phyloP scores from a whole-genome alignment of 2,329 filamentous ascomycete genomes.

The Fonsecaea erecta region DNA sequence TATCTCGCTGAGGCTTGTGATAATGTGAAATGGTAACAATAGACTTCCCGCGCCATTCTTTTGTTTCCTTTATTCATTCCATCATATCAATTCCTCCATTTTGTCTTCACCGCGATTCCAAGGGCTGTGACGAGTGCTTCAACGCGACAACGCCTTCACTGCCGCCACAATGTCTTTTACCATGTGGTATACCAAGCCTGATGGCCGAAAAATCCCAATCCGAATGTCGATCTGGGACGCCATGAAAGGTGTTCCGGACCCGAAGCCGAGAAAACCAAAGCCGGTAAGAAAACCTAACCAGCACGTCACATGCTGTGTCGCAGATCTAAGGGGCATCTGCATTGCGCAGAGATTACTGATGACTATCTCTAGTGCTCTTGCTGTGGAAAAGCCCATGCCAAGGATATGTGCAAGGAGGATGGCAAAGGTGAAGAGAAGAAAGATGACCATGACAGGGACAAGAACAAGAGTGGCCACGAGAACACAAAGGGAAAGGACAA shows the following conservation, averaged over 20 bases:
- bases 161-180: conserved; percentile 35
- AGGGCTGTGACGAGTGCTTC: background rate
- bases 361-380: conserved; percentile 28
- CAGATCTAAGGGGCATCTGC: background rate
- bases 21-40: background rate
- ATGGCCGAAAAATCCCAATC: conserved; percentile 32
- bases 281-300: conserved; percentile 4
- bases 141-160: background rate
- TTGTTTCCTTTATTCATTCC: background rate
- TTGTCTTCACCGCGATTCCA: background rate
- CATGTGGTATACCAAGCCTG: conserved; percentile 23
- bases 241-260: conserved; percentile 32
- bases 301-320: background rate
- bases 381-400: conserved; percentile 27
- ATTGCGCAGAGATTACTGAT: background rate
- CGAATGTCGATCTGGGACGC: conserved; percentile 37
- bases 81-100: too few species aligned
- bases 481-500: conserved; percentile 9
- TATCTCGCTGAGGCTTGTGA: background rate
- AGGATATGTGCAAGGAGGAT: background rate
- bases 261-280: conserved; percentile 29
- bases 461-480: conserved; percentile 15
- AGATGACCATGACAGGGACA: conserved; percentile 9
- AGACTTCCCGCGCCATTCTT: background rate
- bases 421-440: conserved; percentile 3